These are phyloP conservation scores for Talaromyces islandicus DNA, from an alignment of 2,329 filamentous ascomycete genomes.

Conservation along the genomic window DNA sequence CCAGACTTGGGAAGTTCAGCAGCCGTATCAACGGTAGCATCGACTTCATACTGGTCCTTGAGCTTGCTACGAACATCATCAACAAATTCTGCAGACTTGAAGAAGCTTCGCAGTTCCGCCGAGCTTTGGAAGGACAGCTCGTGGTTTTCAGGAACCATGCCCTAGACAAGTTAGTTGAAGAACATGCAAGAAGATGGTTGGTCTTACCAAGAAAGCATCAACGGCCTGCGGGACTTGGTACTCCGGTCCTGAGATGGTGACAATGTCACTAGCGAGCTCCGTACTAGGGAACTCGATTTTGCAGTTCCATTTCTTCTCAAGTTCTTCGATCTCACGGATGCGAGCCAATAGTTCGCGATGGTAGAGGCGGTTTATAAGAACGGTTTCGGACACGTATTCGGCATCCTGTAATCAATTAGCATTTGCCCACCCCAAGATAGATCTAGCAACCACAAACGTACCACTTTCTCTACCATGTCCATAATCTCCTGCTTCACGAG, in stretches of 20 bases:
- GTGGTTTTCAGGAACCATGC: constrained; percentile 96
- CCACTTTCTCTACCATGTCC: constrained; percentile 96
- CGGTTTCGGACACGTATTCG: constrained; percentile 90
- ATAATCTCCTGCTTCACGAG: constrained; percentile 98
- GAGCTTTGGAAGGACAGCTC: constrained; percentile 79
- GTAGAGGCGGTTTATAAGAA: constrained; percentile 89
- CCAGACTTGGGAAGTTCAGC: constrained; percentile 26
- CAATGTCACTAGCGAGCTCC: constrained; percentile 92
- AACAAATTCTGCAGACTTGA: constrained; percentile 75
- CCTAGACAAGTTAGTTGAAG: constrained; percentile 44
- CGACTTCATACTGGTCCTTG: constrained; percentile 86
- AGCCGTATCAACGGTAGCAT: constrained; percentile 62
- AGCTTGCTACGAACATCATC: constrained; percentile 76
- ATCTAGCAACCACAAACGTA: constrained; percentile 39
- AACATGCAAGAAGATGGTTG: neutral
- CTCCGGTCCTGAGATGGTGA: constrained; percentile 91
- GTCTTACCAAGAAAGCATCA: constrained; percentile 76
- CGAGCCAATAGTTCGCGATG: constrained; percentile 89
- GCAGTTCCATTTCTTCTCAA: constrained; percentile 99
- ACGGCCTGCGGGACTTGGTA: constrained; percentile 97
- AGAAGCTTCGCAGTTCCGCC: constrained; percentile 69
- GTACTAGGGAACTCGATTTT: constrained; percentile 98
- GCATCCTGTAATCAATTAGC: constrained; percentile 59
- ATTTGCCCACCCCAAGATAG: neutral
- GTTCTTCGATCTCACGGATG: constrained; percentile 80